Evolutionary conservation across 768 basidiomycete species (phyloP).

Genomic region (Lentinula edodes): DNA sequence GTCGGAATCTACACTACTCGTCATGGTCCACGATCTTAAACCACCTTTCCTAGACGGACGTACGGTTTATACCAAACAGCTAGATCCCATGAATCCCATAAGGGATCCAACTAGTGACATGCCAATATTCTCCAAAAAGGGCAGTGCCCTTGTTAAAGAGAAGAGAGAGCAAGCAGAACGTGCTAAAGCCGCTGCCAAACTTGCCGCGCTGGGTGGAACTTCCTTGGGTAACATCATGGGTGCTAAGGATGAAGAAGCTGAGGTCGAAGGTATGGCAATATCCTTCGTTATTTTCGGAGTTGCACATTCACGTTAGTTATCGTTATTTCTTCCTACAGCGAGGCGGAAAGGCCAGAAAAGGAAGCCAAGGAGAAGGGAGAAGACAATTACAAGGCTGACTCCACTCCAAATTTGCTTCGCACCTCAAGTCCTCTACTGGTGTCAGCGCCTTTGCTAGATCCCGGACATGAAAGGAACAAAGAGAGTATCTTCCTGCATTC

Average conservation of each 20-base stretch:
- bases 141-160: conserved; percentile 90
- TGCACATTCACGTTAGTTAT: conserved; percentile 70
- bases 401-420: conserved; percentile 96
- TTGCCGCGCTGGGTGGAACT: conserved; percentile 88
- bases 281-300: conserved; percentile 34
- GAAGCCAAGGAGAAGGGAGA: conserved; percentile 46
- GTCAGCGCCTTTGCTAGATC: conserved; percentile 77
- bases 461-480: conserved; percentile 87
- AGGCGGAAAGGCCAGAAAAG: conserved; percentile 42
- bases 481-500: conserved; percentile 96
- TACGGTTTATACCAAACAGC: conserved; percentile 91
- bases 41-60: conserved; percentile 98
- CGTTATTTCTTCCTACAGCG: conserved; percentile 47
- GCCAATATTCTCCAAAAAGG: conserved; percentile 95
- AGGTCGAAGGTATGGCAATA: conserved; percentile 71
- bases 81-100: conserved; percentile 96
- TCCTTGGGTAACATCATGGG: conserved; percentile 97
- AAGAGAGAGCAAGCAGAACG: conserved; percentile 95
- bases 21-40: conserved; percentile 95
- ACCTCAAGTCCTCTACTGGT: conserved; percentile 76
- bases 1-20: conserved; percentile 92
- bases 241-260: conserved; percentile 90
- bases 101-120: conserved; percentile 91
- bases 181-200: conserved; percentile 92
- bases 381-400: conserved; percentile 85